Conservation (phyloP, 192 early-diverging fungal genomes). For the Umbelopsis vinacea region DNA sequence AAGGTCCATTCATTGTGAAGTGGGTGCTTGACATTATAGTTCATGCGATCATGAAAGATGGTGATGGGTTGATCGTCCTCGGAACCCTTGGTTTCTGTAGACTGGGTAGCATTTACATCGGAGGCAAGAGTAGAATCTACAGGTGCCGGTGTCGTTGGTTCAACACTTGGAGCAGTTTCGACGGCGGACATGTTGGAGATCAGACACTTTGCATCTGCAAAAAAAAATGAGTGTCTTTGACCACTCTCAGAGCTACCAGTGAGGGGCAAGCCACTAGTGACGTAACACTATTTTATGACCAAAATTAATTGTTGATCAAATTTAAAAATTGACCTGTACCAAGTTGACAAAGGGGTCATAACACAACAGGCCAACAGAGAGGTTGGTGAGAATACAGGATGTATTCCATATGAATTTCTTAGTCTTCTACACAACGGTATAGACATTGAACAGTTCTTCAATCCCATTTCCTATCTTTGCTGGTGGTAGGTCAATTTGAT, state of each 20-base stretch:
- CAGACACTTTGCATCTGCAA: constrained; percentile 8
- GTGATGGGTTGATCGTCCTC: constrained; percentile 44
- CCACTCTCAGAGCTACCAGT: not conserved
- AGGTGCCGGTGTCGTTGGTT: not conserved
- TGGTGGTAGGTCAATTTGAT: no score
- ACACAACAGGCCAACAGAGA: not conserved
- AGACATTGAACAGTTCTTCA: no score
- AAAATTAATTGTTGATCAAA: not conserved
- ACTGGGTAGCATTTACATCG: constrained; percentile 5
- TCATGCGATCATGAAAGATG: constrained; percentile 65
- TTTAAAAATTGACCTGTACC: not conserved
- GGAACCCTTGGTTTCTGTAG: constrained; percentile 12
- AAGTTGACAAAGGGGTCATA: no score
- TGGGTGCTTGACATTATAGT: constrained; percentile 87
- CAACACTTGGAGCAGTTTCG: constrained; percentile 7
- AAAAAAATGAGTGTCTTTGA: not conserved
- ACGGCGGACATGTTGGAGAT: constrained; percentile 5
- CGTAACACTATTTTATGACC: not conserved
- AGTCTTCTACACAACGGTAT: no score
- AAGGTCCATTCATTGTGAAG: constrained; percentile 91
- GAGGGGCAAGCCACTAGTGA: constrained; percentile 16
- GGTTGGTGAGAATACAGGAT: not conserved
- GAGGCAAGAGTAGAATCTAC: not conserved
- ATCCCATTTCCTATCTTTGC: no score
- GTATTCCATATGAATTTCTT: not conserved